Base-by-base conservation (phyloP, 2,329 filamentous ascomycete genomes). In the Claviceps sp. region DNA sequence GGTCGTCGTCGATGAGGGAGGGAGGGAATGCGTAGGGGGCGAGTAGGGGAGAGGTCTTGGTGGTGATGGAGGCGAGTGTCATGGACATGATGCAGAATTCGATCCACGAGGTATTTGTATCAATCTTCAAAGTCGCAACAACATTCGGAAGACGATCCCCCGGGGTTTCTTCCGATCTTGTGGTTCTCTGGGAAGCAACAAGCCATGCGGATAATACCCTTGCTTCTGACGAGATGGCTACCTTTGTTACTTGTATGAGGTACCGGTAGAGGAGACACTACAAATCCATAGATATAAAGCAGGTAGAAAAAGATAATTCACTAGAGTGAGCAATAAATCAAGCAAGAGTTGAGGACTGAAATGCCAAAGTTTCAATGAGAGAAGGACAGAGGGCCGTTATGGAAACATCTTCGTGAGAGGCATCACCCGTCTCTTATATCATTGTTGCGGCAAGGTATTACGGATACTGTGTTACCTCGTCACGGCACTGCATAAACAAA, bases 1-100 rank as follows among this genome's bases (percentile, higher is more conserved):
- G 20, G 37, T 47, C 40, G 13, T 39, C 36, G 6, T 45, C 14
- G 39, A 44, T 34, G 44, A 34, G 23, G 47, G 36, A 38, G 20
- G 44, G 40, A 29, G 29, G 26, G 2, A 23, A 29, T 26, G 14
- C 14, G 17, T 17, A 22, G 34, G 17, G 45, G 29, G 14, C 14
- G 17, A 37, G 16, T n/a, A 14, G 50, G 3, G 42, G 26, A 9
- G 23, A 11, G 16, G n/a, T 23, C 34, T n/a, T 20, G 36, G 5
- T 39, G 40, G 43, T 37, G 13, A 42, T 45, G 26, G 51, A 50
- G 13, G 49, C 34, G 14, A 51, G 36, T 48, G 52, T 49, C 36
- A 49, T 20, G 23, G 52, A 51, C 52, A 53, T 53, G 20, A 44
- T 44, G 42, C 22, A 13, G 11, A 14, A 2, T 23, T 5, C 5